Evolutionary conservation across 768 basidiomycete species (phyloP), one percentile per base, ranked within the genome.

Genomic region (Suillus lakei): DNA sequence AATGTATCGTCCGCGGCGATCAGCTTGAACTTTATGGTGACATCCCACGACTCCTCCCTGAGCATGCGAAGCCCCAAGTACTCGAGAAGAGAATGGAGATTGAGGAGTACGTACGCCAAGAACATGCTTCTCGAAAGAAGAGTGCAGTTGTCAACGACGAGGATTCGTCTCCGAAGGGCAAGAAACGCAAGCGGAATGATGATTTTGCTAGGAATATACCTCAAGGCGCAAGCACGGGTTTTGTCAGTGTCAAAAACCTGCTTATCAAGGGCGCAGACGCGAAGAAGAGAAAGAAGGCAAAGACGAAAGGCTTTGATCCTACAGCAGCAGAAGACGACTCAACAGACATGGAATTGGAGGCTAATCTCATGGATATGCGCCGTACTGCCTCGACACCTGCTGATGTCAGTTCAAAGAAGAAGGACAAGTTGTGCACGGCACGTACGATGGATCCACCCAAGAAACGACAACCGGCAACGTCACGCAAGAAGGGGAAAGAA

Each of bases 11-110:
- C 58, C 88, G 89, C 62, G 95, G 95, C 30, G 90, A 92, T 62
- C 85, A 91, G 67, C 87, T 98, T 38, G 96, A 99, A 75, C 84
- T 99, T 12, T 99, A 95, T 71, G 89, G 84, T n/a, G 98, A 99
- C 74, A 93, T 97, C 60, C 87, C 89, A 64, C 91, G 95, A 0
- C 81, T 99, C 13, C 80, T 99, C 4, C 96, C 97, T 0, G 86
- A 85, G 43, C 84, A 92, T 67, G 77, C 90, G 67, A 89, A 90
- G 51, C 96, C 96, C 0, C 82, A 87, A 66, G 91, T 88, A 69
- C 77, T 94, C 39, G 92, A 96, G 78, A 91, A 90, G 78, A 82
- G 79, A 26, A 95, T 98, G 88, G 90, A 91, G 60, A 92, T 96
- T 44, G 86, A 90, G 70, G 85, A 88, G 68, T 90, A 92, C 69